Evolutionary conservation across 345 rosid species (phyloP), one percentile per base, ranked within the genome.

Genomic region (Lenwebbia sp.): DNA sequence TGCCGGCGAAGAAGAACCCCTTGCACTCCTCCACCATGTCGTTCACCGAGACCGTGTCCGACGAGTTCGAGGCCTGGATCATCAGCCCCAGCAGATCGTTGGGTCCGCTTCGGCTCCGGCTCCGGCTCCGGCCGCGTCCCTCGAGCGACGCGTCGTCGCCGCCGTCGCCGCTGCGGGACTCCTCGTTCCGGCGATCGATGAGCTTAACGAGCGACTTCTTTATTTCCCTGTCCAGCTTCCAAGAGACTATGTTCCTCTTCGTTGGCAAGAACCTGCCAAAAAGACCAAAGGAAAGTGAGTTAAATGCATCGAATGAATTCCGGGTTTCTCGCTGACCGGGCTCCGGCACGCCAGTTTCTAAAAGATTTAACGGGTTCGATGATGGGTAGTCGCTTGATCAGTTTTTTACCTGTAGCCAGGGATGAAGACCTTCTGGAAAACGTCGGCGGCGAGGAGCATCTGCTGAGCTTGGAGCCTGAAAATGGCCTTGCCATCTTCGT

Each of bases 1-100:
- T 95, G 54, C 99, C 99, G 62, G 99, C 98, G 70, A 97, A 96
- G 91, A 97, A 96, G 87, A 97, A 97, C 84, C 94, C 93, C 87
- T 96, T 95, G 90, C 99, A 97, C 87, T 97, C 98, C 87, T 96
- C 99, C 65, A 97, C 92, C 57, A 84, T 89, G 89, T 53, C 89
- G 62, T 84, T 82, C 21, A 82, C 53, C 41, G 86, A 76, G 84
- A 87, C 83, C 86, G 82, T 7, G 86, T 57, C 82, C 44, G 85
- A 28, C 52, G 88, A 82, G 51, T 88, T 85, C 50, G 89, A 94
- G 50, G 93, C 94, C 88, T 88, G 90, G 86, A 92, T 96, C 95
- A 93, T 92, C 50, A 92, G 90, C 26, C 93, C 97, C 85, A 90
- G 82, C 88, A 89, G 75, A 86, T 92, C 94, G 84, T 89, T 95